A percentile compares a stretch with the other conserved stretches of the same genome.
Conservation (phyloP, 2,329 filamentous ascomycete species). For the Annulohypoxylon truncatum region DNA sequence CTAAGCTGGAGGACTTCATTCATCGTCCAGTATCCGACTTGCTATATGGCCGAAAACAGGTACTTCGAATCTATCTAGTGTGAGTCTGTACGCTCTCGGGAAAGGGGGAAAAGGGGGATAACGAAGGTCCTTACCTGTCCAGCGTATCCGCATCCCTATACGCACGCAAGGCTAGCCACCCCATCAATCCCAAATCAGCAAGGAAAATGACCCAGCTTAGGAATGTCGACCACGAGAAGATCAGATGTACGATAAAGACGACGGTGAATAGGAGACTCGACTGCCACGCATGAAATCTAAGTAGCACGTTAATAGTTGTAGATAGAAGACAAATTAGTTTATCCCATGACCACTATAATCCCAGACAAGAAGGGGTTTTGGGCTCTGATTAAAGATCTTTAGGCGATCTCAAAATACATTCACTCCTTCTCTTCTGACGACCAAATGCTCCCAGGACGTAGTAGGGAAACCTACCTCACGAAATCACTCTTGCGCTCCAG, state of each 20-base stretch:
- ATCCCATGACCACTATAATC: background rate
- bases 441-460: background rate
- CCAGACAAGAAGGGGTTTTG: background rate
- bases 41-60: slow-evolving; percentile 88
- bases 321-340: background rate
- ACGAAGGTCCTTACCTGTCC: slow-evolving; percentile 62
- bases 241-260: slow-evolving; percentile 79
- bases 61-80: slow-evolving; percentile 76
- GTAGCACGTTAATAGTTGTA: slow-evolving; percentile 39
- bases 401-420: background rate
- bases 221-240: slow-evolving; percentile 86
- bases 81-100: background rate
- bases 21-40: slow-evolving; percentile 90
- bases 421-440: background rate
- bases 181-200: slow-evolving; percentile 80
- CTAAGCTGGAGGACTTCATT: slow-evolving; percentile 33
- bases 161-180: slow-evolving; percentile 79
- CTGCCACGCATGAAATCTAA: slow-evolving; percentile 96
- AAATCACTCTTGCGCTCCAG: slow-evolving; percentile 97
- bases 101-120: background rate
- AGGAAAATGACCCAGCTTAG: slow-evolving; percentile 87
- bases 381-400: background rate
- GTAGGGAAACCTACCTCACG: slow-evolving; percentile 71
- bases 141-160: slow-evolving; percentile 83
- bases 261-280: slow-evolving; percentile 83